Evolutionary conservation across 2,329 filamentous ascomycete genomes (phyloP).

Genomic region (Cladosporium austrohemisphaericum): DNA sequence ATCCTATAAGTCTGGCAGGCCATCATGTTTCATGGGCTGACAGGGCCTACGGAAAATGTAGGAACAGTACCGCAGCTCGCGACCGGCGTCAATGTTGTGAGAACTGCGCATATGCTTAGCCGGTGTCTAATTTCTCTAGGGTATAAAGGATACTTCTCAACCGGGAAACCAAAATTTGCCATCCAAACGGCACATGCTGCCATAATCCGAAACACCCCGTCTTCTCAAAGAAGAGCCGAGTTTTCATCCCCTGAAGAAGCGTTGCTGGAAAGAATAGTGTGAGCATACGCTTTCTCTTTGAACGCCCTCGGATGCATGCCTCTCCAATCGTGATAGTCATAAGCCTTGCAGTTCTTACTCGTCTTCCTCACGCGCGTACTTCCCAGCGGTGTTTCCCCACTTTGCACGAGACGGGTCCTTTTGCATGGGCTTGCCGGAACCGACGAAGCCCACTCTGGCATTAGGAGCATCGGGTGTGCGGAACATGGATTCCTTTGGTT

Average conservation of each 20-base stretch:
- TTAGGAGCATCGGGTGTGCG: conserved; percentile 76
- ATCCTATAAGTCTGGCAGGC: too few species aligned
- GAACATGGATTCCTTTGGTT: conserved; percentile 31
- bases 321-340: neutral
- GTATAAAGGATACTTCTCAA: conserved; percentile 13
- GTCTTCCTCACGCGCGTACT: conserved; percentile 15
- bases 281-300: too few species aligned
- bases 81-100: neutral
- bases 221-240: too few species aligned
- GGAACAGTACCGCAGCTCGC: too few species aligned
- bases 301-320: too few species aligned
- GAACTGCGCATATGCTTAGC: conserved; percentile 8
- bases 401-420: conserved; percentile 58
- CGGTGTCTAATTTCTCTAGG: conserved; percentile 1
- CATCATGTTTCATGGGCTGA: too few species aligned
- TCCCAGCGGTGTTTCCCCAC: conserved; percentile 25
- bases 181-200: too few species aligned
- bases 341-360: conserved; percentile 16
- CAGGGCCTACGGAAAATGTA: too few species aligned
- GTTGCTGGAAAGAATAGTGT: too few species aligned
- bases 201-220: too few species aligned
- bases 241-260: too few species aligned
- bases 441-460: conserved; percentile 92
- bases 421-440: conserved; percentile 91
- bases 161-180: neutral